Evolutionary conservation across 768 basidiomycete genomes (phyloP).

Genomic region (Daedaleopsis nitida): DNA sequence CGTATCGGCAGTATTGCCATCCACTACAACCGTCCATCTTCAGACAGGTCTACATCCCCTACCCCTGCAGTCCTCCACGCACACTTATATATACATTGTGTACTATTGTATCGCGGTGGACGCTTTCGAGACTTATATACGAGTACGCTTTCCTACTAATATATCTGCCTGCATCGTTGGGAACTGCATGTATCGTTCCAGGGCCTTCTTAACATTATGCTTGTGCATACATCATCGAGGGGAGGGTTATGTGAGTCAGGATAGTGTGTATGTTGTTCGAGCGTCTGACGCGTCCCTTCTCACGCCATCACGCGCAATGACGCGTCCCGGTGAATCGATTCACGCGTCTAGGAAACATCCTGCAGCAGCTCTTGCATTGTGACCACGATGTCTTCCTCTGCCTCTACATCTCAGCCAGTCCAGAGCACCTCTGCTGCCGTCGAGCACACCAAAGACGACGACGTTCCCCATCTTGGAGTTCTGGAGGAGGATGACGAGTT

Average conservation of each 20-base stretch:
- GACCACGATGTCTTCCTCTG: constrained; percentile 27
- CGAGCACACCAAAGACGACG: constrained; percentile 35
- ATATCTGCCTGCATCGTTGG: too few species aligned
- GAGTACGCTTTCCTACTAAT: too few species aligned
- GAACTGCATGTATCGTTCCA: too few species aligned
- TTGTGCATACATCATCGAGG: too few species aligned
- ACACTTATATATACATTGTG: too few species aligned
- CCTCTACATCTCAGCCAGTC: constrained; percentile 31
- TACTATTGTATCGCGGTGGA: too few species aligned
- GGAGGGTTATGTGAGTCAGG: neutral
- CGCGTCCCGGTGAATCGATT: neutral
- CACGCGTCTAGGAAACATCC: neutral
- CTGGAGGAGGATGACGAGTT: constrained; percentile 98
- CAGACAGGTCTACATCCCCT: too few species aligned
- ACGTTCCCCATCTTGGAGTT: constrained; percentile 77
- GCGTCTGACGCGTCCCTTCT: constrained; percentile 2
- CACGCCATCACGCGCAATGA: constrained; percentile 4
- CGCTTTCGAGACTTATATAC: too few species aligned
- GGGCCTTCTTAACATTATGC: too few species aligned
- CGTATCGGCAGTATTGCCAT: neutral
- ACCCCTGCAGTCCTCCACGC: too few species aligned
- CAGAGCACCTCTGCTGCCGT: constrained; percentile 24
- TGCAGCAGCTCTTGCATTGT: neutral
- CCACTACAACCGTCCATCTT: neutral
- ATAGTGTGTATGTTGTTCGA: neutral